Conservation (phyloP, 345 rosid genomes). For the Euphorbia lathyris region DNA sequence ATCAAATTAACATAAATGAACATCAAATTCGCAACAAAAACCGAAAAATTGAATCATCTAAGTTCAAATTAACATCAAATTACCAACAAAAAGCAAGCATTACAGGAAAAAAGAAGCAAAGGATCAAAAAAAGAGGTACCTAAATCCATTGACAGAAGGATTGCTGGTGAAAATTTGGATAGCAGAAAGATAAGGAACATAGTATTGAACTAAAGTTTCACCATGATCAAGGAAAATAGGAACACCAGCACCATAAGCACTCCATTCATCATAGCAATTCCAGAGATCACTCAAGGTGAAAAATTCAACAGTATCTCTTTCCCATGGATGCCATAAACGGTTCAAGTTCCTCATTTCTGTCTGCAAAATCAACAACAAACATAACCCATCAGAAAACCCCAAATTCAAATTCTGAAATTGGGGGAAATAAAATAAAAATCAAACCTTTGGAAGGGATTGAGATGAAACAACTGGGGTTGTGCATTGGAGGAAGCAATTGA, state of each 20-base stretch:
- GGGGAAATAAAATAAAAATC: slow-evolving; percentile 10
- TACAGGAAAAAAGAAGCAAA: background rate
- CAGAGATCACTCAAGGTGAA: slow-evolving; percentile 82
- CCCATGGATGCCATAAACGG: slow-evolving; percentile 89
- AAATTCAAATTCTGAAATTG: background rate
- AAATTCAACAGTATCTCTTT: slow-evolving; percentile 82
- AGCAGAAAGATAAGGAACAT: slow-evolving; percentile 96
- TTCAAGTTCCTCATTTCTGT: slow-evolving; percentile 78
- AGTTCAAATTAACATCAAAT: background rate
- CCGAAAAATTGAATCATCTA: background rate
- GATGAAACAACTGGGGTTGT: slow-evolving; percentile 79
- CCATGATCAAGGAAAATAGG: slow-evolving; percentile 60
- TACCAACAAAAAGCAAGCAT: background rate
- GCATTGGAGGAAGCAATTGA: slow-evolving; percentile 73
- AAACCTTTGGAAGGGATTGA: slow-evolving; percentile 81
- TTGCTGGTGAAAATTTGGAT: slow-evolving; percentile 88
- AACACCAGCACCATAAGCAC: slow-evolving; percentile 99
- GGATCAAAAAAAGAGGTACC: slow-evolving; percentile 37
- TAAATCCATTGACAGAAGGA: slow-evolving; percentile 59
- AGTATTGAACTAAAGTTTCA: slow-evolving; percentile 90
- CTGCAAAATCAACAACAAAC: slow-evolving; percentile 34
- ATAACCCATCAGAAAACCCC: too few species aligned
- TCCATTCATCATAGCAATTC: slow-evolving; percentile 95
- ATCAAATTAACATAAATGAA: background rate
- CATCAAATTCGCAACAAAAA: background rate